Base-by-base conservation (phyloP, 495 filamentous ascomycete genomes). In the Tuber calosporum region DNA sequence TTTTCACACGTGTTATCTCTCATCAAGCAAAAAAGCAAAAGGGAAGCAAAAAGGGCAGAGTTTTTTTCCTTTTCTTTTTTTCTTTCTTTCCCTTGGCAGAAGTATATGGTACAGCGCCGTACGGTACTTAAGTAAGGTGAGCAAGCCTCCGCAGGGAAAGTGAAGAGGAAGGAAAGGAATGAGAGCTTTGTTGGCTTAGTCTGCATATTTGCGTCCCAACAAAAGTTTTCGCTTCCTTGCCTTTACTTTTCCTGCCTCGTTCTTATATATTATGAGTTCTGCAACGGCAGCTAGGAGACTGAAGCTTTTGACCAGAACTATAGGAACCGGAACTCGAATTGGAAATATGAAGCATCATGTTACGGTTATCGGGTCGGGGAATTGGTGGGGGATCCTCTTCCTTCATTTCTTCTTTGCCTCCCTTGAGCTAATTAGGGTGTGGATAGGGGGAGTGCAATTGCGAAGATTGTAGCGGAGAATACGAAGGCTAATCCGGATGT, bases 391-490 rank as follows among this genome's bases (percentile, higher is more conserved):
- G 34, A 70, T 70, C 71, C 9, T 13, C 11, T 26, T 40, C 26
- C 70, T 36, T 26, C n/a, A 8, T 26, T 26, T 26, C 48, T 4
- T 30, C n/a, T 26, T 58, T 15, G 22, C 22, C 15, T 58, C 48
- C 48, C 9, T 8, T 58, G n/a, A 58, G 39, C 43, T 76, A 42
- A 45, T 69, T 58, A 4, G 5, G 30, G 67, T 69, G 69, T 77
- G 70, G 72, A 34, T 34, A 94, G 92, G 92, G 96, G 96, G 77
- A 94, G 92, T 58, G 93, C 95, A 62, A 97, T 99, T 82, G 90
- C 94, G 78, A 99, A 99, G 84, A 94, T 99, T 74, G 87, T 97
- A 69, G 93, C 95, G 73, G 93, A 99, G 84, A 98, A 96, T 84
- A 90, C 93, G 36, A 86, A 86, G 72, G 88, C 85, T 76, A 87